phyloP scores from a whole-genome alignment of 2,329 filamentous ascomycete genomes.

The Sporothrix humicola region DNA sequence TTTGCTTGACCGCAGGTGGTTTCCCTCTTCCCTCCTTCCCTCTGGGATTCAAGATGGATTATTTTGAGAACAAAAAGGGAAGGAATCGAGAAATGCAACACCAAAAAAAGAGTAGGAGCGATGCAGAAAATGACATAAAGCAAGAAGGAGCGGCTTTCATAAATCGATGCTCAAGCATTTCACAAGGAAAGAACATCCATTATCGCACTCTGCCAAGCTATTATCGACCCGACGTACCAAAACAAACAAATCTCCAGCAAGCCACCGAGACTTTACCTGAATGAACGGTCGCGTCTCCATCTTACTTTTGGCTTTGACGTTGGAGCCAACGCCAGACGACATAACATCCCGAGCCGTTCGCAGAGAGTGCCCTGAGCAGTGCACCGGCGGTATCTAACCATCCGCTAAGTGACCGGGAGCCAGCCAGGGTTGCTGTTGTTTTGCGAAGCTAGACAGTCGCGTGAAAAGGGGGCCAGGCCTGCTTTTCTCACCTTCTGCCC shows the following conservation, averaged over 20 bases:
- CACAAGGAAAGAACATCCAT: no score
- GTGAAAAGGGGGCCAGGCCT: conserved; percentile 16
- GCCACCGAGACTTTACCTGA: no score
- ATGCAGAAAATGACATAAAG: not conserved
- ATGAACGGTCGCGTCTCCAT: no score
- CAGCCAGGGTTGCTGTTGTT: not conserved
- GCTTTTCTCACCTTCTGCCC: not conserved
- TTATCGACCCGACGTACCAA: no score
- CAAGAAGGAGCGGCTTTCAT: not conserved
- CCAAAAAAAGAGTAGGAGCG: not conserved
- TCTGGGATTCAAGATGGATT: conserved; percentile 3
- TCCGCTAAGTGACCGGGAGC: not conserved
- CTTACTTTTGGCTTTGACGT: no score
- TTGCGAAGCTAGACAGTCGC: conserved; percentile 1
- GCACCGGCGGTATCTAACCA: not conserved
- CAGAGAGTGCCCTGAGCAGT: not conserved
- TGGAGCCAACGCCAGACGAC: not conserved
- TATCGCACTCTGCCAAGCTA: no score
- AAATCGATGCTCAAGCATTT: no score
- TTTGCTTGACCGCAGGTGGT: not conserved
- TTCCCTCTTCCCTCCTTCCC: not conserved
- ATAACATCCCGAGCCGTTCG: not conserved
- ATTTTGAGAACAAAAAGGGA: conserved; percentile 16
- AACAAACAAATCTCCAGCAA: no score
- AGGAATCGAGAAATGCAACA: not conserved